These are phyloP conservation scores for Uncinocarpus reesii DNA, from an alignment of 2,329 filamentous ascomycete genomes.

Conservation along the genomic window DNA sequence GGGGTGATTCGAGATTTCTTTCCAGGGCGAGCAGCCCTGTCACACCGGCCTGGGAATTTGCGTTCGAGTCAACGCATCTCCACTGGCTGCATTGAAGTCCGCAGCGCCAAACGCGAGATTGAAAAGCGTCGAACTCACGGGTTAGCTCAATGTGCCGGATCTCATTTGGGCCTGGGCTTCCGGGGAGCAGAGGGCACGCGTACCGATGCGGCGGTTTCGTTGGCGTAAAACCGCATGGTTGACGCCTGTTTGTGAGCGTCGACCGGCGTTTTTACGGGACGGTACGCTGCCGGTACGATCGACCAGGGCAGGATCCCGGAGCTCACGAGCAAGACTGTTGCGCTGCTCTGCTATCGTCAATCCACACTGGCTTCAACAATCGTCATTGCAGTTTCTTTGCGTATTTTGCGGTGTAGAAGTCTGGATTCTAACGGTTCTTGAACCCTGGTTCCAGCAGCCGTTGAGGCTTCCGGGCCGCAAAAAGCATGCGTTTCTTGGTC, in stretches of 20 bases:
- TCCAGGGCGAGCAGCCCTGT: too few relatives aligned
- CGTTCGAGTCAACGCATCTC: too few relatives aligned
- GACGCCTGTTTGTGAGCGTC: not conserved
- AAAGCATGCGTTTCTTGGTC: constrained; percentile 1
- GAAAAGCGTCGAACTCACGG: not conserved
- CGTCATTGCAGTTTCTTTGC: too few relatives aligned
- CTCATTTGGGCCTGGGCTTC: not conserved
- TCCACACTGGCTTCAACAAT: too few relatives aligned
- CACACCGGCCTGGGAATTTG: too few relatives aligned
- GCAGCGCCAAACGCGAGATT: not conserved
- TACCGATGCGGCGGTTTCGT: constrained; percentile 1
- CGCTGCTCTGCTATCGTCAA: not conserved
- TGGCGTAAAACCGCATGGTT: not conserved
- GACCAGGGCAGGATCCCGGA: not conserved
- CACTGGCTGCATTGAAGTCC: too few relatives aligned
- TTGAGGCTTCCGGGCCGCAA: constrained; percentile 7
- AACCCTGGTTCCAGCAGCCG: constrained; percentile 2
- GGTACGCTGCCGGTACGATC: not conserved
- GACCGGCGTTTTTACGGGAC: not conserved
- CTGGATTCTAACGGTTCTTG: too few relatives aligned
- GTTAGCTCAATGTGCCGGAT: not conserved
- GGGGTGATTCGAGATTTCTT: too few relatives aligned
- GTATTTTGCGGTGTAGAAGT: too few relatives aligned
- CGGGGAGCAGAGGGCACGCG: constrained; percentile 4
- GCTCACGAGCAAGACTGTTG: too few relatives aligned